Evolutionary conservation across 371 early-diverging fungal species (phyloP).

Genomic region (Rhizopus delemar): DNA sequence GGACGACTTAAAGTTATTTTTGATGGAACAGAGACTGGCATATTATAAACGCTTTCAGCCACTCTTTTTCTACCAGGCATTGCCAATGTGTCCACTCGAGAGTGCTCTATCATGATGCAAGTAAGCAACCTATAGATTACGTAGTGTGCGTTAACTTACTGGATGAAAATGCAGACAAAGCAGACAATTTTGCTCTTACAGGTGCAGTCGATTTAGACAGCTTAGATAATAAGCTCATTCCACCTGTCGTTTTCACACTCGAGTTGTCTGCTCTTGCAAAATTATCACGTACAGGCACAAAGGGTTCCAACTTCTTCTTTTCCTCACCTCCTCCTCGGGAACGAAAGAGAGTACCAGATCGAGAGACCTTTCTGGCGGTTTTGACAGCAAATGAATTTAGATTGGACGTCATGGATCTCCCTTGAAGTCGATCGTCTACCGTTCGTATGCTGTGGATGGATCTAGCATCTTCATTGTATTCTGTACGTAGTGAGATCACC

Average conservation of each 20-base stretch:
- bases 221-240: slow-evolving; percentile 30
- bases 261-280: slow-evolving; percentile 9
- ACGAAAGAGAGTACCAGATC: slow-evolving; percentile 28
- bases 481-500: slow-evolving; percentile 31
- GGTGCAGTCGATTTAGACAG: slow-evolving; percentile 39
- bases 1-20: slow-evolving; percentile 2
- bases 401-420: slow-evolving; percentile 11
- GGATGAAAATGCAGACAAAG: slow-evolving; percentile 12
- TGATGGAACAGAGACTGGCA: slow-evolving; percentile 30
- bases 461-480: slow-evolving; percentile 24
- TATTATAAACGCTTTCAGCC: slow-evolving; percentile 47
- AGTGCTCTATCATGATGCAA: slow-evolving; percentile 11
- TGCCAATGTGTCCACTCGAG: slow-evolving; percentile 23
- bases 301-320: slow-evolving; percentile 23
- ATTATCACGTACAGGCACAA: slow-evolving; percentile 24
- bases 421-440: slow-evolving; percentile 28
- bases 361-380: slow-evolving; percentile 29
- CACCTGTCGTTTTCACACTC: slow-evolving; percentile 22
- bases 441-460: slow-evolving; percentile 25
- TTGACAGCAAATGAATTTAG: slow-evolving; percentile 25
- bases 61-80: slow-evolving; percentile 34
- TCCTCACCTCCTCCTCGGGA: slow-evolving; percentile 7
- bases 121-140: not conserved
- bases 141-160: not conserved
- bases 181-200: slow-evolving; percentile 34